Percentiles rank a stretch among this genome's conserved stretches.
phyloP scores from a whole-genome alignment of 176 grass and related monocot species.

The Saccharum officinarum region DNA sequence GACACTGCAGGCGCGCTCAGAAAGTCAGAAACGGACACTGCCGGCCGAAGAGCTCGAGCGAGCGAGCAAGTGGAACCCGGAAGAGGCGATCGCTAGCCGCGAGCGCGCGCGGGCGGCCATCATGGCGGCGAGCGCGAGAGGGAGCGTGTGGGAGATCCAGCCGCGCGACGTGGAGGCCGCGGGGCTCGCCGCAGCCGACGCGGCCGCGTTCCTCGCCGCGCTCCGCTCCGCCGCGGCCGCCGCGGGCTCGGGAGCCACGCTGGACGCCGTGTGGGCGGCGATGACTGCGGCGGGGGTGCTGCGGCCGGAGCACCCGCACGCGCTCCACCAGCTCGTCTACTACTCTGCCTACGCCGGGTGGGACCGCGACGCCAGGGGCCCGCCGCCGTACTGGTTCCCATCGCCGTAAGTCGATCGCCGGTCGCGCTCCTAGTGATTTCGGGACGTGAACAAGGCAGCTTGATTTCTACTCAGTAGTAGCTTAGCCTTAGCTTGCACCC shows the following conservation, averaged over 20 bases:
- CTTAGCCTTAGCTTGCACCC: background rate
- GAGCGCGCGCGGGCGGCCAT: slow-evolving; percentile 16
- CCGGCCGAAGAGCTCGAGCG: background rate
- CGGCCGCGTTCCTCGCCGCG: slow-evolving; percentile 40
- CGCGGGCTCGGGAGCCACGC: background rate
- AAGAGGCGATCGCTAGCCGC: background rate
- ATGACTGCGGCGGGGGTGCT: slow-evolving; percentile 46
- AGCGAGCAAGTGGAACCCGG: background rate
- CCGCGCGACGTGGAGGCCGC: slow-evolving; percentile 51
- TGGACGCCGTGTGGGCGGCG: slow-evolving; percentile 56
- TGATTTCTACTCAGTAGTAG: background rate
- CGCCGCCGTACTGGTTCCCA: slow-evolving; percentile 93
- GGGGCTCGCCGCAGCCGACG: slow-evolving; percentile 40
- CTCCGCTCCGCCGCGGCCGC: slow-evolving; percentile 40
- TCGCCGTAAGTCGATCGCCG: slow-evolving; percentile 50
- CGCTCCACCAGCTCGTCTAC: slow-evolving; percentile 93
- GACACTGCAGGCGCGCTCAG: background rate
- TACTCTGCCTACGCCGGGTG: slow-evolving; percentile 78
- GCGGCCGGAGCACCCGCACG: slow-evolving; percentile 81
- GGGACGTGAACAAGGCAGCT: background rate
- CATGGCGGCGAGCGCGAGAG: slow-evolving; percentile 44
- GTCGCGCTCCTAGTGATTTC: background rate
- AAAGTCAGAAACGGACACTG: background rate
- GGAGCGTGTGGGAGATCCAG: slow-evolving; percentile 70
- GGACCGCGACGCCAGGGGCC: slow-evolving; percentile 61